Conservation (phyloP, 2,329 filamentous ascomycete species). For the Ascochyta clinopodiicola region DNA sequence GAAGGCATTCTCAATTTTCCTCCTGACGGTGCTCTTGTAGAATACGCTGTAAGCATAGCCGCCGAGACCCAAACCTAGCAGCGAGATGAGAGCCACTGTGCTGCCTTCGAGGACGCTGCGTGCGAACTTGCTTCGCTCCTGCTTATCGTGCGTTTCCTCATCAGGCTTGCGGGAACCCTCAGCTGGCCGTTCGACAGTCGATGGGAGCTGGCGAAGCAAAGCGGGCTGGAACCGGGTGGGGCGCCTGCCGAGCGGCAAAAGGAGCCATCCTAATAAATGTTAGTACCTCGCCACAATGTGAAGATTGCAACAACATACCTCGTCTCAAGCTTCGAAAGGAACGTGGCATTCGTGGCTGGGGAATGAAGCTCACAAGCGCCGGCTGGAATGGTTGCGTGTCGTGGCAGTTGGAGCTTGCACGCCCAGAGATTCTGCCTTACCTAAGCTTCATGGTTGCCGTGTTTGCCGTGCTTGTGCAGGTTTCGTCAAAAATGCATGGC, state of each 20-base stretch:
- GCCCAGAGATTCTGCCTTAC: constrained; percentile 20
- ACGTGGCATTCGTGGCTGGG: constrained; percentile 35
- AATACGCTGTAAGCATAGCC: constrained; percentile 44
- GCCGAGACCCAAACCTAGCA: constrained; percentile 41
- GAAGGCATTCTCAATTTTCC: constrained; percentile 46
- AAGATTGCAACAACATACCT: constrained; percentile 18
- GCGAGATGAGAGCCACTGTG: constrained; percentile 44
- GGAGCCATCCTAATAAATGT: constrained; percentile 34
- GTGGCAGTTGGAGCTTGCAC: constrained; percentile 12
- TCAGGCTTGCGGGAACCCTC: background rate
- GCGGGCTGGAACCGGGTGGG: constrained; percentile 19
- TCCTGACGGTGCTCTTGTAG: constrained; percentile 40
- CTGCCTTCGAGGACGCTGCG: constrained; percentile 45
- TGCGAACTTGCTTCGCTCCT: constrained; percentile 39
- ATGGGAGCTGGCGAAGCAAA: constrained; percentile 20
- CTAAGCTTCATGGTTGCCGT: constrained; percentile 28
- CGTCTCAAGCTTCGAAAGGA: constrained; percentile 23
- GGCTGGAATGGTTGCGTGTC: background rate
- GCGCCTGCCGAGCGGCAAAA: constrained; percentile 36
- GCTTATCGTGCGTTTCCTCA: constrained; percentile 4
- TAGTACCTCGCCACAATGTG: background rate
- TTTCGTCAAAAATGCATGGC: background rate
- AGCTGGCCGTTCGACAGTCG: background rate
- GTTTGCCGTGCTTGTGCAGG: constrained; percentile 15
- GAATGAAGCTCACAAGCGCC: background rate